phyloP scores from a whole-genome alignment of 2,329 filamentous ascomycete genomes.

The Endoconidiophora polonica region DNA sequence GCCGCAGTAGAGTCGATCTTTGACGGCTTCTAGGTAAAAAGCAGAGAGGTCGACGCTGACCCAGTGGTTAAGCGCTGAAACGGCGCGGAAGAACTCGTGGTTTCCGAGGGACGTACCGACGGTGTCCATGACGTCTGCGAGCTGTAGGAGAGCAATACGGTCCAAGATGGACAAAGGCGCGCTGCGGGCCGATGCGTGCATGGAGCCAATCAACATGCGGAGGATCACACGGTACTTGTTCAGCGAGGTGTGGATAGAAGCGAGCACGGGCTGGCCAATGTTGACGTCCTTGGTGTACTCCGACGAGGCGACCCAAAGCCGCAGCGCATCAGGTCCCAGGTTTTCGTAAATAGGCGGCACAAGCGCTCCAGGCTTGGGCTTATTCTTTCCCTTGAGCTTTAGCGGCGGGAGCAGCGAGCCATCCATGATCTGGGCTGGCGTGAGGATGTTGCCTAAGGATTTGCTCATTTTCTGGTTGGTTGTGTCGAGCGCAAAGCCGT shows the following conservation, averaged over 20 bases:
- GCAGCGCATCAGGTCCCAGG: conserved; percentile 71
- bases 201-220: conserved; percentile 74
- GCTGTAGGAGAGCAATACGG: conserved; percentile 60
- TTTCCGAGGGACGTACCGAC: conserved; percentile 49
- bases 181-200: conserved; percentile 37
- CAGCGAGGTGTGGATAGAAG: conserved; percentile 57
- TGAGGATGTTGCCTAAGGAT: conserved; percentile 76
- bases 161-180: conserved; percentile 45
- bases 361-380: conserved; percentile 15
- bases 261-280: conserved; percentile 62
- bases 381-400: conserved; percentile 39
- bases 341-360: conserved; percentile 37
- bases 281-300: conserved; percentile 83
- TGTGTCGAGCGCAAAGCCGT: conserved; percentile 83
- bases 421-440: conserved; percentile 68
- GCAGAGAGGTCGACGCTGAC: conserved; percentile 69
- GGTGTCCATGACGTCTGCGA: conserved; percentile 46
- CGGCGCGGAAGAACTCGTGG: conserved; percentile 69
- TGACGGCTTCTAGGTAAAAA: conserved; percentile 85
- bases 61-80: conserved; percentile 62
- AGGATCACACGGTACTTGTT: conserved; percentile 80
- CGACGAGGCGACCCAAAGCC: conserved; percentile 79
- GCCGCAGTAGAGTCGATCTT: conserved; percentile 82
- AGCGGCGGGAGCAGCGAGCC: conserved; percentile 59
- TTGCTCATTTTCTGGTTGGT: conserved; percentile 98